Evolutionary conservation across 2,329 filamentous ascomycete genomes (phyloP).

Genomic region (Furcasterigmium furcatum): DNA sequence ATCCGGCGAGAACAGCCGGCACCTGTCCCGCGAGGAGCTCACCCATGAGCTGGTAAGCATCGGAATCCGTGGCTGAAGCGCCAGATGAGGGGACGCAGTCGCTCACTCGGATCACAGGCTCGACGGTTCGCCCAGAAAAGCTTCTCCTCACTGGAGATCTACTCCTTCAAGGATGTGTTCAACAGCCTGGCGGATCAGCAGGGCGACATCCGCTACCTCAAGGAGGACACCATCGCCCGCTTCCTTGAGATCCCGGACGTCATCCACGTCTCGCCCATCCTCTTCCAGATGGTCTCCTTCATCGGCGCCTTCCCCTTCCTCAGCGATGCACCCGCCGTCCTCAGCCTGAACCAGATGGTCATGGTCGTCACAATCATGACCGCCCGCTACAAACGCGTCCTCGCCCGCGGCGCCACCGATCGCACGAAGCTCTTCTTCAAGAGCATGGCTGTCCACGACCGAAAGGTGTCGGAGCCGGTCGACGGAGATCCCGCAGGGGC

Average conservation of each 20-base stretch:
- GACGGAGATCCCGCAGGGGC: constrained; percentile 3
- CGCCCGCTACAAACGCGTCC: constrained; percentile 61
- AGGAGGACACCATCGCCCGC: constrained; percentile 65
- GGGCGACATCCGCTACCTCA: constrained; percentile 61
- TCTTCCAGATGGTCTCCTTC: constrained; percentile 71
- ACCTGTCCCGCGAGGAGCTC: constrained; percentile 48
- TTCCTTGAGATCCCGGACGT: constrained; percentile 74
- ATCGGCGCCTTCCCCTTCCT: constrained; percentile 73
- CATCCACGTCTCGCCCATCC: constrained; percentile 61
- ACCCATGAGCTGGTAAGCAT: constrained; percentile 45
- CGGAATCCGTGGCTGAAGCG: too few relatives aligned
- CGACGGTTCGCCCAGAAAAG: constrained; percentile 65
- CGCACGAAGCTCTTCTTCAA: constrained; percentile 66
- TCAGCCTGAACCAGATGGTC: constrained; percentile 67
- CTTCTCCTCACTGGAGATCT: constrained; percentile 69
- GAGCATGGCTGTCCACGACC: constrained; percentile 69
- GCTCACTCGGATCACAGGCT: constrained; percentile 37
- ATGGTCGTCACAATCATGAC: constrained; percentile 73
- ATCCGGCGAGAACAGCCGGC: constrained; percentile 40
- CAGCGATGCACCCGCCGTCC: constrained; percentile 64
- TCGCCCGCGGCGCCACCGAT: constrained; percentile 55
- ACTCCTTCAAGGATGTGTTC: constrained; percentile 73
- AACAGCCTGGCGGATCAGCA: constrained; percentile 64
- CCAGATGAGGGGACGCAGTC: background rate
- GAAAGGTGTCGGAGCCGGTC: constrained; percentile 38